Evolutionary conservation across 2,329 filamentous ascomycete genomes (phyloP).

Genomic region (Tricladium varicosporioides): DNA sequence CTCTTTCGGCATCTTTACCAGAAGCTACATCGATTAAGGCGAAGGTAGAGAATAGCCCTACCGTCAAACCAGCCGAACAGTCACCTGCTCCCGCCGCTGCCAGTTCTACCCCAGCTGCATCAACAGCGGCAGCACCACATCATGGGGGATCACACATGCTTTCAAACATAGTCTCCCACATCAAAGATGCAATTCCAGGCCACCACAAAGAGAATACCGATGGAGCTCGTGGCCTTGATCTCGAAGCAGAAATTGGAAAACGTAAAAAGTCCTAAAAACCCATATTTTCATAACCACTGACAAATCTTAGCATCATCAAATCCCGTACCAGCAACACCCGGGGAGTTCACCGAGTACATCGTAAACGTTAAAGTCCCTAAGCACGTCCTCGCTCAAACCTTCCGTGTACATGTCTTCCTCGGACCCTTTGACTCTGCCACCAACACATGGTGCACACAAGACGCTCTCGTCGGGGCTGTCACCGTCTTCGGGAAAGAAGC

Average conservation of each 20-base stretch:
- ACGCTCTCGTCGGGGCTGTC: constrained; percentile 41
- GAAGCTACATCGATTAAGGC: not conserved
- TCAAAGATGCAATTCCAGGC: constrained; percentile 3
- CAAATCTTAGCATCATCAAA: not conserved
- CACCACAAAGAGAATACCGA: not conserved
- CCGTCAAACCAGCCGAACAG: too few relatives aligned
- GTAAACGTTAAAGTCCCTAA: constrained; percentile 37
- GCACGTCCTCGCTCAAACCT: constrained; percentile 35
- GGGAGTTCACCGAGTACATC: constrained; percentile 35
- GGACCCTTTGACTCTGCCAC: constrained; percentile 33
- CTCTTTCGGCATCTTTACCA: not conserved
- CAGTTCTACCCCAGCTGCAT: too few relatives aligned
- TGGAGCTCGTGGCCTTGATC: constrained; percentile 14
- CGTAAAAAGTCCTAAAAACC: constrained; percentile 3
- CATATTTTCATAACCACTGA: not conserved
- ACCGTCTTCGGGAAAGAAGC: constrained; percentile 37
- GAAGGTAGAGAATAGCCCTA: not conserved
- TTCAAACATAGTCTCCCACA: constrained; percentile 3
- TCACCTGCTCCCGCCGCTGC: too few relatives aligned
- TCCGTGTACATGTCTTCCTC: constrained; percentile 38
- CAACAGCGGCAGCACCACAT: not conserved
- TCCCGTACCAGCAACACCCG: constrained; percentile 2
- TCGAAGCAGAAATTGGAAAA: constrained; percentile 26
- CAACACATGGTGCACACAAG: constrained; percentile 35
- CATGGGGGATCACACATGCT: constrained; percentile 8